Evolutionary conservation across 2,329 filamentous ascomycete genomes (phyloP).

Genomic region (Epicoccum nigrum): DNA sequence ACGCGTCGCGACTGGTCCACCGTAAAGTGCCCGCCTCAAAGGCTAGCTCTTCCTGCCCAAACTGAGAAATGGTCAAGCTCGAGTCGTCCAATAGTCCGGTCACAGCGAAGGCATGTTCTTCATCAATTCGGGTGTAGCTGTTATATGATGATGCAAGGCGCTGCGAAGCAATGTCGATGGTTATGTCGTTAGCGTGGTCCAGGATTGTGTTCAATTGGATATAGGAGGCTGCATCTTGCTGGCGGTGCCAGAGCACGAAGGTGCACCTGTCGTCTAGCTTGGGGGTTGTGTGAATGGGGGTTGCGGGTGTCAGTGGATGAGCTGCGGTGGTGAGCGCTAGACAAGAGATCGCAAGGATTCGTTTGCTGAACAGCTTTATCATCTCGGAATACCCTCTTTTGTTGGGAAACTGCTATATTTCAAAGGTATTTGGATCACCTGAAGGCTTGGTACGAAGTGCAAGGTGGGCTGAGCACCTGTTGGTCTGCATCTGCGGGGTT

Average conservation of each 20-base stretch:
- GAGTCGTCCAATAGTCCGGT: constrained; percentile 19
- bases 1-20: background rate
- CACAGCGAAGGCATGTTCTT: constrained; percentile 11
- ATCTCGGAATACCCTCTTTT: background rate
- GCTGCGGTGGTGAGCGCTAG: background rate
- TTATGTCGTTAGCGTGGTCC: constrained; percentile 21
- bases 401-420: background rate
- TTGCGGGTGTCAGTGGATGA: background rate
- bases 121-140: constrained; percentile 20
- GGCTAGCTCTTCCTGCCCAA: background rate
- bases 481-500: constrained; percentile 10
- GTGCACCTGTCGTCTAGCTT: constrained; percentile 20
- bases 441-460: background rate
- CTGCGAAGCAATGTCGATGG: constrained; percentile 19
- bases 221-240: constrained; percentile 16
- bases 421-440: background rate
- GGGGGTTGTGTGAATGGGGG: background rate
- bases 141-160: constrained; percentile 17
- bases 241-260: constrained; percentile 26
- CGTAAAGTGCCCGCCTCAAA: background rate
- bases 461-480: background rate
- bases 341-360: background rate
- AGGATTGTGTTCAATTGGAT: constrained; percentile 22
- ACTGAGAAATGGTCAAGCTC: constrained; percentile 5
- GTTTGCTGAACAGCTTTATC: background rate